Evolutionary conservation across 164 flowering plant species (phyloP), one percentile per base, ranked within the genome.

Genomic region (Echeveria elegans): DNA sequence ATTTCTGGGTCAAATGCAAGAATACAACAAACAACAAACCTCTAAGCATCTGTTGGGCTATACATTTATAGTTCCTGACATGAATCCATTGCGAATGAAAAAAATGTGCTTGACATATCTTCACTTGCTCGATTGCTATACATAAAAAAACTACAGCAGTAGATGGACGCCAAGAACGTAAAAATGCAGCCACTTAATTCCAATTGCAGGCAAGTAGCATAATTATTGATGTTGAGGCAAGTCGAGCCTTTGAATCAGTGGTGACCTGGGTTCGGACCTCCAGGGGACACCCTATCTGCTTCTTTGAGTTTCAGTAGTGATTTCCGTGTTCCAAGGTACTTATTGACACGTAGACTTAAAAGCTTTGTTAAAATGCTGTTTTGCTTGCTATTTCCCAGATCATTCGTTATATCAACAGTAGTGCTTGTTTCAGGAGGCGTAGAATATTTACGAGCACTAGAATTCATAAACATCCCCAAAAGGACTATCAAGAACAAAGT

Each of bases 211-310:
- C n/a, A n/a, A 56, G 32, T 16, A 28, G 10, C 29, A 24, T 53
- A n/a, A 6, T 43, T 43, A 6, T 43, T 43, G 26, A 21, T n/a
- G 61, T 56, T 6, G 7, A 52, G n/a, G 28, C 12, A 16, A 43
- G 11, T 4, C 1, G 21, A n/a, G 11, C 23, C n/a, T 48, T 48
- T 56, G 61, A 28, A 56, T 19, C 28, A 56, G 32, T 56, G 61
- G 15, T 56, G 61, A 19, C 61, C 61, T 26, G 61, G 61, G 18
- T 56, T 28, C 19, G 61, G 32, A 32, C 61, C 61, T 56, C 61
- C 61, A 15, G 61, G 61, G 12, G 61, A 56, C 15, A 56, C 61
- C 8, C 56, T 50, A 10, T 50, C 56, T 21, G 56, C 56, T 0
- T 5, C 28, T 50, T 23, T 26, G 23, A 50, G 56, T 43, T 43